Evolutionary conservation across 164 flowering plant genomes (phyloP), one percentile per base, ranked within the genome.

Genomic region (Cinnamomum chago): DNA sequence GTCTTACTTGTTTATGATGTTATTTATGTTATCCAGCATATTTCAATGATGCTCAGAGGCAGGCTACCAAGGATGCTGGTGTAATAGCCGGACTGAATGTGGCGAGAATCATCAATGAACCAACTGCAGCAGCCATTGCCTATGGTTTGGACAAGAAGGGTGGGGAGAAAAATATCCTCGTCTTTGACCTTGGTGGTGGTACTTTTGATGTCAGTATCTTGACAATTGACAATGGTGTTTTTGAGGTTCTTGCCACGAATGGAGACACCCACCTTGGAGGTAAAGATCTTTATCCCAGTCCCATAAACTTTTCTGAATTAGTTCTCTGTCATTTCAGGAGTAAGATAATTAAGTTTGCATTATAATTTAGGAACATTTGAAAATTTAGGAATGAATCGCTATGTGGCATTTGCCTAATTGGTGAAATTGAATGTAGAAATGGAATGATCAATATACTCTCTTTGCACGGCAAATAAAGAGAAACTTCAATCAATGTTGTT

Each of bases 191-290:
- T 79, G 97, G 97, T 77, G 95, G 97, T 82, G 94, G 96, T 0
- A 93, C 98, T 9, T 93, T 93, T 71, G 98, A 93, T 88, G 98
- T 93, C 85, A 93, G 97, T 82, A 82, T 93, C 81, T 85, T 93
- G 87, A 90, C 96, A 22, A 91, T 93, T 72, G 96, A 91, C 68
- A 89, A 91, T 80, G 98, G 98, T 70, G 95, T 91, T n/a, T 93
- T 93, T 77, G 96, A 93, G 90, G 98, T 93, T 80, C 90, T 93
- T 80, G 84, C 98, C 58, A 93, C 98, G 5, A 93, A 90, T 71
- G 98, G 96, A 33, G 98, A 93, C 85, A 93, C 95, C 72, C 94
- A 93, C 81, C 85, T 93, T 73, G 97, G 97, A 89, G 96, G 97
- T 92, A 73, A 64, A 22, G 62, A 58, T n/a, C 22, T 14, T n/a